Evolutionary conservation across 257 asterid species (phyloP).

Genomic region (Forsythia suspensa): DNA sequence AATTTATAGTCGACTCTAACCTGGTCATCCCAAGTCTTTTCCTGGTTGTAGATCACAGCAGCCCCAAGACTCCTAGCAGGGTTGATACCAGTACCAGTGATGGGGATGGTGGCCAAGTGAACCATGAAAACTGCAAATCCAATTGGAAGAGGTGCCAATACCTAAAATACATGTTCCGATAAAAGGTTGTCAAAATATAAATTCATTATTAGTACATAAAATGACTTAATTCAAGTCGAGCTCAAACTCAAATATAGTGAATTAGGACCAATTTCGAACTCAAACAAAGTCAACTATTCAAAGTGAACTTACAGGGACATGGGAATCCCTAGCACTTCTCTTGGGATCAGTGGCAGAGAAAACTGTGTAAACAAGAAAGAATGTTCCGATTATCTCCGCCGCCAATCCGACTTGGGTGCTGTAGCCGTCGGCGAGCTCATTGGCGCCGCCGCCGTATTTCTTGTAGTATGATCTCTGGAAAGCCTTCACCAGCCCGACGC

Average conservation of each 20-base stretch:
- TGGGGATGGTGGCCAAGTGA: constrained; percentile 44
- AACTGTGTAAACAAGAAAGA: constrained; percentile 46
- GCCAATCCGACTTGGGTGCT: constrained; percentile 36
- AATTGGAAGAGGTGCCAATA: constrained; percentile 45
- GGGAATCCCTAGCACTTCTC: constrained; percentile 58
- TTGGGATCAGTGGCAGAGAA: constrained; percentile 63
- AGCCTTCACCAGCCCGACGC: constrained; percentile 42
- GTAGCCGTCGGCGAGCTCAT: constrained; percentile 30
- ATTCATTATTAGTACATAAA: too few species aligned
- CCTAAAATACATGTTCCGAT: constrained; percentile 6
- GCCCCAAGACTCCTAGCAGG: constrained; percentile 48
- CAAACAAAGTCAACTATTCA: too few species aligned
- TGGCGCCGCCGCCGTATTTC: constrained; percentile 44
- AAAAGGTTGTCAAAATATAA: neutral
- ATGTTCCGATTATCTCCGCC: constrained; percentile 46
- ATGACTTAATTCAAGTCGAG: too few species aligned
- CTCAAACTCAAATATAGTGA: too few species aligned
- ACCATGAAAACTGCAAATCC: constrained; percentile 49
- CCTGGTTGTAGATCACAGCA: constrained; percentile 33
- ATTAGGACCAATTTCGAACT: too few species aligned
- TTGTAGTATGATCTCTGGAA: constrained; percentile 30
- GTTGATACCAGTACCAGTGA: constrained; percentile 44
- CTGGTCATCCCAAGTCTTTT: constrained; percentile 36
- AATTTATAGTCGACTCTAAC: constrained; percentile 4
- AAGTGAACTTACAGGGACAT: constrained; percentile 43